Evolutionary conservation across 495 filamentous ascomycete genomes (phyloP), one percentile per base, ranked within the genome.

Genomic region (Terfezia claveryi): DNA sequence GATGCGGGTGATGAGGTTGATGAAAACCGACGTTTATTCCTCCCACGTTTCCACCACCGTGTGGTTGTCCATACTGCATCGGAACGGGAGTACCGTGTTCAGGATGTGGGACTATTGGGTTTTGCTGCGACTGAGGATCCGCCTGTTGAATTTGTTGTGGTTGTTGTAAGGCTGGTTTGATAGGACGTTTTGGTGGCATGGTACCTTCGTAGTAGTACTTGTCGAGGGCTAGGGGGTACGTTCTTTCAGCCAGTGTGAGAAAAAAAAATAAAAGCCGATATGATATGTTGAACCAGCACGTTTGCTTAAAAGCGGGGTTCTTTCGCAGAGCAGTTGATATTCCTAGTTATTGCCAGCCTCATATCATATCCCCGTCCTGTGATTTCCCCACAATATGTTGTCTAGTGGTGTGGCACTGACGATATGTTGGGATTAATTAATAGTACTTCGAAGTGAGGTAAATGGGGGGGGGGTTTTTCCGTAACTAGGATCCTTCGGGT

Each of bases 101-200:
- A n/a, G 14, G 8, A n/a, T 49, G 52, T 38, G 53, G 36, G 52
- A 53, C 56, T 38, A 57, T 49, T 62, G 46, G 57, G 55, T 58
- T 55, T 50, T 62, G 60, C 37, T 62, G 60, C 41, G 58, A 56
- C 58, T 56, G 59, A 41, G 53, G 52, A 51, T 54, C 36, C 49
- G 52, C 36, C 56, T 51, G 59, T 57, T 64, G 57, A 58, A 61
- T 58, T 59, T 56, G 56, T 56, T 61, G 61, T 63, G 62, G 54
- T 56, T 64, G 62, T 52, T 64, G 57, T 55, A 62, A 54, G 49
- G 63, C 63, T 46, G 63, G 59, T 55, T 65, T 65, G 59, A 65
- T 64, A 55, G 63, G 63, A 55, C 63, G 63, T 60, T 64, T 59
- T 55, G 63, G 55, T 57, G 64, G 64, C 23, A 58, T 57, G 52